These are phyloP conservation scores for Monosporascus sp. DNA, from an alignment of 2,329 filamentous ascomycete genomes.

Conservation along the genomic window DNA sequence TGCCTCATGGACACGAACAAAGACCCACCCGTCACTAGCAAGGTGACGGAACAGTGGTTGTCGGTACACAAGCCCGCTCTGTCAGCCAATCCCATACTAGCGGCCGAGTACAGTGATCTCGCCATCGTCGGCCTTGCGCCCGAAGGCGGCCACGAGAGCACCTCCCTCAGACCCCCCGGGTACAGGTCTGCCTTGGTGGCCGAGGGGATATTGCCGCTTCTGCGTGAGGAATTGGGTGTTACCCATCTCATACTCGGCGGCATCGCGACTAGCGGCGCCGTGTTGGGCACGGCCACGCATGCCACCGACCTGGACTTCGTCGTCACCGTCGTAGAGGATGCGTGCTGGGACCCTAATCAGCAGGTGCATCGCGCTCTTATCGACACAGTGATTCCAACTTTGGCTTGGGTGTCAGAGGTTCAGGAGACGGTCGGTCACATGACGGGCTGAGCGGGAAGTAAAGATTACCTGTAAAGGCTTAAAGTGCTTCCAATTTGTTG, in stretches of 20 bases:
- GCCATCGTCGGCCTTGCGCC: neutral
- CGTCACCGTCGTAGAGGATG: constrained; percentile 6
- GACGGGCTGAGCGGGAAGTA: neutral
- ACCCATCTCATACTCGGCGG: constrained; percentile 4
- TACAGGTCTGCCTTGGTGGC: constrained; percentile 3
- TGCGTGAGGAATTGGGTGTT: neutral
- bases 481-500: no score
- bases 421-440: constrained; percentile 3
- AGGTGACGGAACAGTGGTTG: constrained; percentile 4
- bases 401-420: constrained; percentile 3
- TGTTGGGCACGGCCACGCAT: constrained; percentile 3
- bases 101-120: constrained; percentile 1
- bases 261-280: constrained; percentile 5
- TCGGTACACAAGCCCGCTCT: constrained; percentile 1
- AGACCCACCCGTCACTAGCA: constrained; percentile 4
- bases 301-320: constrained; percentile 7
- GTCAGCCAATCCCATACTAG: neutral
- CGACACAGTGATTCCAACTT: constrained; percentile 1
- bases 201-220: constrained; percentile 4
- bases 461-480: no score
- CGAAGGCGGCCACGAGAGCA: neutral
- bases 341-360: constrained; percentile 6
- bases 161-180: neutral
- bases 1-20: constrained; percentile 5
- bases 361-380: constrained; percentile 4